Percentiles rank a stretch among this genome's conserved stretches.
phyloP scores from a whole-genome alignment of 768 basidiomycete species.

The Leccinum ochraceum region DNA sequence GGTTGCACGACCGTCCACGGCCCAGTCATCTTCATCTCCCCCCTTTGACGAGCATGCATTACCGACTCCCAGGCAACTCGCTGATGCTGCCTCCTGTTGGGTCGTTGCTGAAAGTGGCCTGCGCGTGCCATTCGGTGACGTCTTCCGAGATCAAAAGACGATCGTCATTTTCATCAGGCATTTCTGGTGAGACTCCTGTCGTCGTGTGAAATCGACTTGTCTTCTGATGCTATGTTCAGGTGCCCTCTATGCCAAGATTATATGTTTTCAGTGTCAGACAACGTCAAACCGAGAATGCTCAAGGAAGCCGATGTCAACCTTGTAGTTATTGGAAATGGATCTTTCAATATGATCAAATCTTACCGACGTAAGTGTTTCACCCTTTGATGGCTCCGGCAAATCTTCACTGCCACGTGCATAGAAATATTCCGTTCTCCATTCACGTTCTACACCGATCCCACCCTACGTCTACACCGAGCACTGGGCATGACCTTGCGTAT shows the following conservation, averaged over 20 bases:
- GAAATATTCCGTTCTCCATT: constrained; percentile 75
- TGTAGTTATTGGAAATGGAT: constrained; percentile 78
- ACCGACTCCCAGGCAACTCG: constrained; percentile 58
- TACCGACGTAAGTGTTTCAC: constrained; percentile 54
- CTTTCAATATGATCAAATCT: constrained; percentile 71
- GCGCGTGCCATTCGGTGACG: constrained; percentile 64
- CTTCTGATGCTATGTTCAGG: constrained; percentile 34
- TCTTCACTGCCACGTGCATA: constrained; percentile 15
- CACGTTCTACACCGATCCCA: constrained; percentile 79
- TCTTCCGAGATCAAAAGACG: constrained; percentile 59
- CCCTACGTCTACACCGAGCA: constrained; percentile 62
- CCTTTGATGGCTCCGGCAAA: background rate
- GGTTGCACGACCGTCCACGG: constrained; percentile 17
- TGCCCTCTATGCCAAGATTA: constrained; percentile 90
- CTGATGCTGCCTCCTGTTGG: constrained; percentile 57
- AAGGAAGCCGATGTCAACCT: constrained; percentile 54
- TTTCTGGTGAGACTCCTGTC: constrained; percentile 56
- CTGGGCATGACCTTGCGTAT: constrained; percentile 72
- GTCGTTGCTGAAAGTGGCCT: constrained; percentile 71
- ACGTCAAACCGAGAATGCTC: constrained; percentile 49
- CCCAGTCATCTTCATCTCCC: constrained; percentile 13
- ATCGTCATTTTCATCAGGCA: constrained; percentile 86
- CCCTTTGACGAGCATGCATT: constrained; percentile 45
- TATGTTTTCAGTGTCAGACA: constrained; percentile 62
- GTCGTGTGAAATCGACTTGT: constrained; percentile 4